Conservation (phyloP, 2,329 filamentous ascomycete genomes). For the Hirsutella thompsonii region DNA sequence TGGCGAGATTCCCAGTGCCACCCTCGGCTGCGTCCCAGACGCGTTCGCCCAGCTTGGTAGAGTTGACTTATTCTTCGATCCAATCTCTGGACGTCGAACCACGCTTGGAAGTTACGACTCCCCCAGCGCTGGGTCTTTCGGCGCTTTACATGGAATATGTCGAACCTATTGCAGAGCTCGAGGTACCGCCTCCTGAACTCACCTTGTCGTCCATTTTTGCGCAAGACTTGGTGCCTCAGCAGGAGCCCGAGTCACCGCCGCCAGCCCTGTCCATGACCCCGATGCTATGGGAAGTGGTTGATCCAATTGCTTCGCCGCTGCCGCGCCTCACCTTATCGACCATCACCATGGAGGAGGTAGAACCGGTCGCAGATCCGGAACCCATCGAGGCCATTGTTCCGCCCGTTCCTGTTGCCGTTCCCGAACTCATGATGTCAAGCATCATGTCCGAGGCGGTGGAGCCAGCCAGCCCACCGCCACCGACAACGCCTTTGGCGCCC, state of each 20-base stretch:
- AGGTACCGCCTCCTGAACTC: slow-evolving; percentile 8
- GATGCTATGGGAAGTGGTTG: slow-evolving; percentile 10
- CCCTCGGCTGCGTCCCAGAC: slow-evolving; percentile 26
- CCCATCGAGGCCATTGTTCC: slow-evolving; percentile 1
- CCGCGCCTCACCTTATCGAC: slow-evolving; percentile 16
- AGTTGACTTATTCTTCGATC: slow-evolving; percentile 30
- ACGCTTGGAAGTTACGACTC: slow-evolving; percentile 19
- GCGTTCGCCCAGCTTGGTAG: slow-evolving; percentile 17
- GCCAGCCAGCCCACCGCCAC: slow-evolving; percentile 12
- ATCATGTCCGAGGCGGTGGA: slow-evolving; percentile 13
- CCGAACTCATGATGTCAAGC: slow-evolving; percentile 2
- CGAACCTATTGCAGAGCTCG: slow-evolving; percentile 15
- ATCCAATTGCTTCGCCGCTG: slow-evolving; percentile 4
- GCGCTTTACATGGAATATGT: slow-evolving; percentile 15
- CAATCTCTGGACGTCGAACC: slow-evolving; percentile 30
- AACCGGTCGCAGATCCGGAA: slow-evolving; percentile 12
- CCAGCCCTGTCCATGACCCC: slow-evolving; percentile 14
- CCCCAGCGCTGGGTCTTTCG: slow-evolving; percentile 14
- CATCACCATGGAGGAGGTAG: slow-evolving; percentile 17
- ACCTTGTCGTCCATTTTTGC: slow-evolving; percentile 13
- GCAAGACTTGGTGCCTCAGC: slow-evolving; percentile 13
- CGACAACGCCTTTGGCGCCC: slow-evolving; percentile 11
- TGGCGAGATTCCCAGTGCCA: slow-evolving; percentile 41
- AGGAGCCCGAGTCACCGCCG: slow-evolving; percentile 12
- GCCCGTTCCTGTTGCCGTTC: not conserved